These are phyloP conservation scores for Volutella citrinella DNA, from an alignment of 2,329 filamentous ascomycete species.

Conservation along the genomic window DNA sequence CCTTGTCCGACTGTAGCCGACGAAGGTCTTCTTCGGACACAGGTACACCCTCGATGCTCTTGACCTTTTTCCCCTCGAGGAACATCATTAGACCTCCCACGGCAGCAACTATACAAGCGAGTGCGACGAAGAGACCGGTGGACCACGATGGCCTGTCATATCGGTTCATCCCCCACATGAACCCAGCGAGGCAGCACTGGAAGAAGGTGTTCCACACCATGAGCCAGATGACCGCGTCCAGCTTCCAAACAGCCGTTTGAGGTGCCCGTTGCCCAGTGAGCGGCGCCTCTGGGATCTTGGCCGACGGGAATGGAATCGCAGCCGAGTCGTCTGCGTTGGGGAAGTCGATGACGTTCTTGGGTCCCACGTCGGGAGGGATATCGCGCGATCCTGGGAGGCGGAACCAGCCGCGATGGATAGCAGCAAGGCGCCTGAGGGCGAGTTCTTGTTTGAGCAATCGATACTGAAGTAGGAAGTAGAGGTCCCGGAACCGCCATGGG, in stretches of 20 bases:
- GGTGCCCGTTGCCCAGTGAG: constrained; percentile 69
- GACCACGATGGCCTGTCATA: constrained; percentile 75
- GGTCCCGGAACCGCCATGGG: constrained; percentile 80
- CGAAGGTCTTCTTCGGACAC: constrained; percentile 54
- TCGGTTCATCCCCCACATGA: constrained; percentile 81
- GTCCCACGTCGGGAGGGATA: constrained; percentile 52
- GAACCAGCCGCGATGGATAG: constrained; percentile 74
- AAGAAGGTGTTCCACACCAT: constrained; percentile 78
- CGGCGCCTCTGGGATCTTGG: constrained; percentile 62
- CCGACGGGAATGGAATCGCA: constrained; percentile 59
- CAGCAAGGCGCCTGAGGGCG: constrained; percentile 66
- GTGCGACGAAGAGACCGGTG: constrained; percentile 73
- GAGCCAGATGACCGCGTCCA: constrained; percentile 76
- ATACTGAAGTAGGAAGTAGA: constrained; percentile 70
- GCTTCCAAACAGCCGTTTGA: constrained; percentile 67
- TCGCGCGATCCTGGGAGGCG: constrained; percentile 64
- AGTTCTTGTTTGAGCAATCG: constrained; percentile 50
- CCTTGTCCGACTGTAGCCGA: constrained; percentile 49
- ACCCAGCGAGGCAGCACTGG: constrained; percentile 68
- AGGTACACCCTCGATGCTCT: constrained; percentile 68
- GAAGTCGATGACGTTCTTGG: constrained; percentile 47
- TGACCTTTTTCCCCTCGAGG: constrained; percentile 68
- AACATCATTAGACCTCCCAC: constrained; percentile 68
- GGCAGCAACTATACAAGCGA: constrained; percentile 69
- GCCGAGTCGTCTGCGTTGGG: constrained; percentile 25